These are phyloP conservation scores for Amniculicola lignicola DNA, from an alignment of 495 filamentous ascomycete genomes.

Conservation along the genomic window DNA sequence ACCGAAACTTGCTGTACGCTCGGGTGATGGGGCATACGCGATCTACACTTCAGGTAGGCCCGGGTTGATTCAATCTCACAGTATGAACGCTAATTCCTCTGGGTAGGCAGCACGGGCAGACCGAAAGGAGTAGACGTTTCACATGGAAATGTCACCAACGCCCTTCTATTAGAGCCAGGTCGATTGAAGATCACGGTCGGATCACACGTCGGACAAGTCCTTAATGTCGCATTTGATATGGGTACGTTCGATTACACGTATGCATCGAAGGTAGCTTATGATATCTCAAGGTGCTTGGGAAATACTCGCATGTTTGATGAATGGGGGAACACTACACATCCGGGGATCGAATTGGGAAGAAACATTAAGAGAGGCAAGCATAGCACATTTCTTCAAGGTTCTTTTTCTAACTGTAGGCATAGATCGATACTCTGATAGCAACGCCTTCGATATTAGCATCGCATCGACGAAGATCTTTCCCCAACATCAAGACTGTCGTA, in stretches of 20 bases:
- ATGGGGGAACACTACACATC: slow-evolving; percentile 20
- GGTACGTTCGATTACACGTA: slow-evolving; percentile 3
- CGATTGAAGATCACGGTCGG: slow-evolving; percentile 8
- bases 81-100: too few relatives aligned
- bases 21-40: slow-evolving; percentile 16
- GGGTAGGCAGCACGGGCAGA: slow-evolving; percentile 15
- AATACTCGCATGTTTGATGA: slow-evolving; percentile 25
- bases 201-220: slow-evolving; percentile 19
- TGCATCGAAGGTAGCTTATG: background rate
- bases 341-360: slow-evolving; percentile 18
- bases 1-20: background rate
- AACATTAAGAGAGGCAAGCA: slow-evolving; percentile 10
- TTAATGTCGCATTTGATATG: slow-evolving; percentile 27
- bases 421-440: slow-evolving; percentile 16
- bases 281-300: slow-evolving; percentile 26
- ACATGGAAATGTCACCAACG: slow-evolving; percentile 23
- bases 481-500: slow-evolving; percentile 24
- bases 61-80: too few relatives aligned
- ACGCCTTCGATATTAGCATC: slow-evolving; percentile 23
- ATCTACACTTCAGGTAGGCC: slow-evolving; percentile 22
- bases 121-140: slow-evolving; percentile 22
- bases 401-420: background rate
- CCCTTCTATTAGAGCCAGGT: slow-evolving; percentile 17
- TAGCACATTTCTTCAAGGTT: background rate
- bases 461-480: slow-evolving; percentile 7